phyloP scores from a whole-genome alignment of 352 stramenopile genomes.

The Saprolegnia parasitica region DNA sequence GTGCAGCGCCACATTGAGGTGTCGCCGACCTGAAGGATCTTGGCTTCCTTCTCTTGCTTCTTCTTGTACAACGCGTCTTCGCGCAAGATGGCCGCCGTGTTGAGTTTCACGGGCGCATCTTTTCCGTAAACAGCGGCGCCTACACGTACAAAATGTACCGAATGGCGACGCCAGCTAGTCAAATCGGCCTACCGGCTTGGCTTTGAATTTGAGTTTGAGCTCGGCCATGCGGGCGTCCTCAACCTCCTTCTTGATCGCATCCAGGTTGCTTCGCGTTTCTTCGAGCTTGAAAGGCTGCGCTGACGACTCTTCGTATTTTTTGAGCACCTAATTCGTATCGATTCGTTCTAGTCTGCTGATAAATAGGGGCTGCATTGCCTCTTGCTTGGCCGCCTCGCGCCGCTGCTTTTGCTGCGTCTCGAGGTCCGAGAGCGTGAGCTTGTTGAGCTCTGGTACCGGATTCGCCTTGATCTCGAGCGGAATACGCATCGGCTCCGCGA shows the following conservation, averaged over 20 bases:
- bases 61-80: conserved; percentile 90
- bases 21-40: conserved; percentile 47
- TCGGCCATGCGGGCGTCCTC: conserved; percentile 55
- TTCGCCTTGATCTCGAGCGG: conserved; percentile 67
- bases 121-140: conserved; percentile 14
- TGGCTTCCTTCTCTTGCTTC: conserved; percentile 87
- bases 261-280: conserved; percentile 75
- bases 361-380: conserved; percentile 29
- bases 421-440: conserved; percentile 58
- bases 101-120: conserved; percentile 73
- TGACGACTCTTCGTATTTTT: conserved; percentile 67
- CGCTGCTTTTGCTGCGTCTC: conserved; percentile 50
- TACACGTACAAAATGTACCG: not conserved
- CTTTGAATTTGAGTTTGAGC: conserved; percentile 73
- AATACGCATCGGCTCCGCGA: conserved; percentile 75
- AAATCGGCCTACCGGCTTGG: conserved; percentile 44
- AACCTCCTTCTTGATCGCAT: conserved; percentile 55
- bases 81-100: conserved; percentile 82
- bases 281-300: conserved; percentile 73
- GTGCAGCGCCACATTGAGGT: not conserved
- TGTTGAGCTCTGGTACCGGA: conserved; percentile 61
- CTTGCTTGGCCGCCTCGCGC: conserved; percentile 49
- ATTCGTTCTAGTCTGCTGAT: not conserved
- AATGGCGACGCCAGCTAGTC: not conserved
- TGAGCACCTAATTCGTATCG: conserved; percentile 27